Evolutionary conservation across 768 basidiomycete genomes (phyloP), one percentile per base, ranked within the genome.

Genomic region (Suillus luteus): DNA sequence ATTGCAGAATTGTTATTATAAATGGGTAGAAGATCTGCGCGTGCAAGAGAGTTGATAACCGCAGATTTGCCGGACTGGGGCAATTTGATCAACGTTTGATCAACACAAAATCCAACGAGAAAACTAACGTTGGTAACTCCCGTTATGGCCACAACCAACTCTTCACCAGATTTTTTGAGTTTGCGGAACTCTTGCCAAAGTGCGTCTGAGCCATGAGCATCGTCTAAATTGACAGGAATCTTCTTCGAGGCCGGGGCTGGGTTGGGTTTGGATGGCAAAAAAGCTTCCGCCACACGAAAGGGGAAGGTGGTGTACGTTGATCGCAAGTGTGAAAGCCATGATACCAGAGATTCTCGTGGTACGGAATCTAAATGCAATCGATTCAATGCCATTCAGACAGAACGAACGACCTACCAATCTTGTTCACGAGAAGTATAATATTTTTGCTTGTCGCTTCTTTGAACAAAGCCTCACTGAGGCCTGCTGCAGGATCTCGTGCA

Each of bases 31-130:
- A 77, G 77, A 14, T 80, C 69, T 60, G 79, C 83, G 55, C 79
- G 78, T 19, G 86, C 71, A 35, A 97, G 79, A 2, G 93, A 90
- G 75, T 97, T 95, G 68, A 96, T 80, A 52, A 96, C 79, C 0
- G 92, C 83, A 57, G 91, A 92, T 80, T 97, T 96, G 15, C 95
- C 95, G 14, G 83, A 81, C 91, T 93, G 62, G 15, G 58, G 17
- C 5, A 65, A 52, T 67, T 62, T 62, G 52, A 41, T 35, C 38
- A 33, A 59, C 59, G 61, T 19, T 8, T 17, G 17, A 63, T 58
- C 15, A 57, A 41, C 33, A 48, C 3, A 33, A 15, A 52, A 44
- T 55, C 46, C 22, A 60, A 60, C 11, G 38, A 66, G 51, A 61
- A 62, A 41, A 75, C 89, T 65, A 70, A 93, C 94, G 70, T 94